phyloP scores from a whole-genome alignment of 1,139 yeast genomes.

The Sugiyamaella novakii region DNA sequence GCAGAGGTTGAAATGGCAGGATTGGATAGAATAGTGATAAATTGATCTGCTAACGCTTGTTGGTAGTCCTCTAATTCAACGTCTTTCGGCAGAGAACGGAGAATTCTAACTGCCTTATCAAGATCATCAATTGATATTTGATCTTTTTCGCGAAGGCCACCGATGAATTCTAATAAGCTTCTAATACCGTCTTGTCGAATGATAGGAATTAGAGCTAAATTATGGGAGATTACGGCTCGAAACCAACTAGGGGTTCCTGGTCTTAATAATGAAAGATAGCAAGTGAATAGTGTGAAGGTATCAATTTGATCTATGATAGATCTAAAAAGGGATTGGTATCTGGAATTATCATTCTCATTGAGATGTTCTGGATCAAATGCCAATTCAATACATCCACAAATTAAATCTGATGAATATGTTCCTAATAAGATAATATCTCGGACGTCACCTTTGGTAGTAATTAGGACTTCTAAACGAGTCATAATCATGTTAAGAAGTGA shows the following conservation, averaged over 20 bases:
- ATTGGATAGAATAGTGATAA: conserved; percentile 52
- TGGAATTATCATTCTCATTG: conserved; percentile 6
- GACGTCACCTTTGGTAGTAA: conserved; percentile 64
- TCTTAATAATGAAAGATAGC: conserved; percentile 36
- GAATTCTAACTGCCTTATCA: conserved; percentile 62
- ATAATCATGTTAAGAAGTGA: conserved; percentile 31
- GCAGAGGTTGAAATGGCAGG: neutral
- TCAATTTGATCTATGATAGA: conserved; percentile 33
- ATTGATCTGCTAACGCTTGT: conserved; percentile 57
- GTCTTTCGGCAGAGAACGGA: conserved; percentile 61
- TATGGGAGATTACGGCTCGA: conserved; percentile 43
- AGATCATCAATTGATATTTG: conserved; percentile 61
- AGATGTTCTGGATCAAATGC: conserved; percentile 46
- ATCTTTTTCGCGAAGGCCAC: conserved; percentile 76
- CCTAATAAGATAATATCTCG: conserved; percentile 42
- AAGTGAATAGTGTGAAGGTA: conserved; percentile 39
- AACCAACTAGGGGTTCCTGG: conserved; percentile 40
- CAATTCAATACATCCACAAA: conserved; percentile 59
- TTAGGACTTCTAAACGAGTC: conserved; percentile 50
- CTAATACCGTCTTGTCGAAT: conserved; percentile 68
- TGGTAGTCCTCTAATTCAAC: conserved; percentile 56
- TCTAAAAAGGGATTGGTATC: conserved; percentile 4
- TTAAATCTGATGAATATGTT: conserved; percentile 61
- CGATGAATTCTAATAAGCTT: conserved; percentile 70
- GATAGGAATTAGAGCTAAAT: conserved; percentile 57